Evolutionary conservation across 2,329 filamentous ascomycete species (phyloP).

Genomic region (Trichophyton benhamiae): DNA sequence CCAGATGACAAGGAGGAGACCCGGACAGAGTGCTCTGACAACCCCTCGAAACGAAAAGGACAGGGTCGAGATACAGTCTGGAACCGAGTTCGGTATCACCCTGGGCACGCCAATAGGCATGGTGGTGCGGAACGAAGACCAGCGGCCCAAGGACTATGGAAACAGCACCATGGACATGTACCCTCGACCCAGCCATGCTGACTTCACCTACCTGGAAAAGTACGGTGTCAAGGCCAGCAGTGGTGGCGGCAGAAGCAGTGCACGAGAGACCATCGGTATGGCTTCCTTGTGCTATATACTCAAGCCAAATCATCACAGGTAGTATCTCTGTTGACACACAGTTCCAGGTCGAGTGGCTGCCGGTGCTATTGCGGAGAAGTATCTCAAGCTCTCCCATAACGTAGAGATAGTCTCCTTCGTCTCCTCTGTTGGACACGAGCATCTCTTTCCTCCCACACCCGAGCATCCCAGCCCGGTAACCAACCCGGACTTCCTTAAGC

Average conservation of each 20-base stretch:
- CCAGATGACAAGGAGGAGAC: constrained; percentile 80
- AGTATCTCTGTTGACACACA: neutral
- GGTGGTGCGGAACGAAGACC: constrained; percentile 81
- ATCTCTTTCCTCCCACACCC: constrained; percentile 61
- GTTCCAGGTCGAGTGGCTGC: constrained; percentile 65
- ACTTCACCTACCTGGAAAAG: constrained; percentile 95
- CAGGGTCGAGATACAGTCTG: constrained; percentile 79
- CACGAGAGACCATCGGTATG: constrained; percentile 82
- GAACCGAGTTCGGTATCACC: constrained; percentile 79
- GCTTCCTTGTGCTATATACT: neutral
- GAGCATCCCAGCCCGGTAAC: constrained; percentile 56
- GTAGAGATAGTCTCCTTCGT: constrained; percentile 89
- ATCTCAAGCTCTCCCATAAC: constrained; percentile 64
- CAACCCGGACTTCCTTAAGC: constrained; percentile 65
- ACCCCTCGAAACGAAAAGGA: constrained; percentile 92
- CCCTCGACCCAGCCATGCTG: constrained; percentile 83
- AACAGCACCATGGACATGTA: constrained; percentile 80
- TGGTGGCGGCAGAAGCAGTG: constrained; percentile 79
- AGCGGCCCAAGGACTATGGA: constrained; percentile 83
- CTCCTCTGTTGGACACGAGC: constrained; percentile 66
- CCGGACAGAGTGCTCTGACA: constrained; percentile 78
- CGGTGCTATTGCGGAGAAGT: constrained; percentile 87
- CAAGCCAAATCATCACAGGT: neutral
- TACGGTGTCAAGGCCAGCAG: constrained; percentile 88
- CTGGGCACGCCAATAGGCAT: constrained; percentile 84